Base-by-base conservation (phyloP, 2,329 filamentous ascomycete species). In the Cladosporium sp. region DNA sequence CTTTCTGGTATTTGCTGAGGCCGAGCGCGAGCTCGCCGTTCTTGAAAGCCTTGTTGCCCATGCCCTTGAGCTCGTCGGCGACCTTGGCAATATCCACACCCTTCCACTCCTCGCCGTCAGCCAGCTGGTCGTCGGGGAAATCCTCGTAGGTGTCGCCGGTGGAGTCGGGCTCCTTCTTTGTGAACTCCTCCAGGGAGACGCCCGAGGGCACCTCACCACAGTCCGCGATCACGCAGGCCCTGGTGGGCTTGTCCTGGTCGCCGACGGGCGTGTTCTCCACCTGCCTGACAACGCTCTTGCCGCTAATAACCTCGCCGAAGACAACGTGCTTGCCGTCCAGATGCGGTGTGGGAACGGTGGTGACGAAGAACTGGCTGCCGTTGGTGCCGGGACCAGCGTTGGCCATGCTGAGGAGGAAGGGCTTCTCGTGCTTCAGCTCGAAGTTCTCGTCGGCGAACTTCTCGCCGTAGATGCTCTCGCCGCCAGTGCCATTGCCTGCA, bases 381-480 rank as follows among this genome's bases (percentile, higher is more conserved):
- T 98, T 98, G 70, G 93, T 79, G 86, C 86, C 89, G 43, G 90
- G 89, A 43, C 93, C 93, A 59, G 93, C 92, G 69, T 98, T 98
- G 65, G 93, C 93, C 93, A 98, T 98, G 68, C 88, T 95, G 57
- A 98, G 79, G 60, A 97, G 77, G 77, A 96, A 96, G 1, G 93
- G 91, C 64, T 85, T 87, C 64, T 95, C 88, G 69, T 98, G 93
- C 79, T 95, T 91, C 67, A 86, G 75, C 50, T 88, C 81, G 67
- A 98, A 97, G 71, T 95, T 95, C 80, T 98, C 92, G 65, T 98
- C 92, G 64, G 89, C 87, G 65, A 98, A 98, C 76, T 96, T 97
- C 70, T 87, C 87, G 66, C 92, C 92, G 68, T 97, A 98, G 72
- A 98, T 97, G 59, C 87, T 93, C 76, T 97, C 93, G 66, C 92